A percentile compares a stretch with the other conserved stretches of the same genome.
These are phyloP conservation scores for Psidium friedrichsthalianum DNA, from an alignment of 345 rosid genomes.

Conservation along the genomic window DNA sequence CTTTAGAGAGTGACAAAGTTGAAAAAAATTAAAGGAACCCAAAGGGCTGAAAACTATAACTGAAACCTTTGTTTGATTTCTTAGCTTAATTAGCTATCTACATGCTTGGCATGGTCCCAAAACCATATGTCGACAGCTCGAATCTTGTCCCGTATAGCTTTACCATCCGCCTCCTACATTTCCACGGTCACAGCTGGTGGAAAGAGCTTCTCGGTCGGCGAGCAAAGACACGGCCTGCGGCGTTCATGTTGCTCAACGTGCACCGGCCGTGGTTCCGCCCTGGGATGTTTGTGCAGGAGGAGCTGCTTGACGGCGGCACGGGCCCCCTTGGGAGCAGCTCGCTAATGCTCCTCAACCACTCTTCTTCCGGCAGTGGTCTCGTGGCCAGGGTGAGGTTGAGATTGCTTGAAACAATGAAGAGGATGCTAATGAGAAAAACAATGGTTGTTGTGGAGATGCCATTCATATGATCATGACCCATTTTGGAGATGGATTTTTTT, in stretches of 20 bases:
- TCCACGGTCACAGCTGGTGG: not conserved
- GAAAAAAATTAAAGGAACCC: not conserved
- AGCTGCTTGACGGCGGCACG: slow-evolving; percentile 15
- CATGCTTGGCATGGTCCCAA: not conserved
- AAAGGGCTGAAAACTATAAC: not conserved
- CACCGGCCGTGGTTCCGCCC: slow-evolving; percentile 13
- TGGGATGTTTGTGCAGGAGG: slow-evolving; percentile 27
- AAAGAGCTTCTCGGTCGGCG: not conserved
- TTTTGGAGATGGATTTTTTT: not conserved
- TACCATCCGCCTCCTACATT: not conserved
- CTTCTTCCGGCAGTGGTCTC: slow-evolving; percentile 10
- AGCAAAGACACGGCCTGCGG: not conserved
- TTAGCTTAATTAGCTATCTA: not conserved
- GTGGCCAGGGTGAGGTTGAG: not conserved
- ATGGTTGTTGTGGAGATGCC: not conserved
- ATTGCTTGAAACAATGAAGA: not conserved
- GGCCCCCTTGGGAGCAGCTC: slow-evolving; percentile 21
- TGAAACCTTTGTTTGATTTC: not conserved
- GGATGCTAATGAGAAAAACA: not conserved
- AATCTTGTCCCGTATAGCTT: not conserved
- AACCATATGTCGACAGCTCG: not conserved
- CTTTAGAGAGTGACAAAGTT: not conserved
- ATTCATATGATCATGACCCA: not conserved
- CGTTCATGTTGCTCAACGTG: not conserved
- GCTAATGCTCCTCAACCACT: not conserved